These are phyloP conservation scores for Volvariella surrecta DNA, from an alignment of 1,284 basidiomycete species.

Conservation along the genomic window DNA sequence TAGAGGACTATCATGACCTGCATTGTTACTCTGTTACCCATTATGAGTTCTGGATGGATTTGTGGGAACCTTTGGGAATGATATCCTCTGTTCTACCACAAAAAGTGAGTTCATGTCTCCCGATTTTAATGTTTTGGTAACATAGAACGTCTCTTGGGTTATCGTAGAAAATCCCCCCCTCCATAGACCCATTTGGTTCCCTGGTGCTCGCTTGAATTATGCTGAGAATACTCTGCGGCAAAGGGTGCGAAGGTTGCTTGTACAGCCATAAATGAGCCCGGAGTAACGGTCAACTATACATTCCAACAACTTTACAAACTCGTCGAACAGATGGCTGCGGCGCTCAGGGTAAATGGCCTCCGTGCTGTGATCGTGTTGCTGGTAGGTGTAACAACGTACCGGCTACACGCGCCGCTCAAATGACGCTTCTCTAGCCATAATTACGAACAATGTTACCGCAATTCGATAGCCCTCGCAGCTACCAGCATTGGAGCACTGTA, in stretches of 20 bases:
- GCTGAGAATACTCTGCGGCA: slow-evolving; percentile 5
- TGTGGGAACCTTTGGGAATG: slow-evolving; percentile 14
- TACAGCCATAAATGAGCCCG: slow-evolving; percentile 4
- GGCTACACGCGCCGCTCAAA: too few species aligned
- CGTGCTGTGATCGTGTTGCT: slow-evolving; percentile 5
- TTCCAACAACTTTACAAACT: slow-evolving; percentile 2
- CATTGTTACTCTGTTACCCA: slow-evolving; percentile 14
- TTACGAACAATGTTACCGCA: slow-evolving; percentile 5
- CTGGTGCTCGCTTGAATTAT: slow-evolving; percentile 6
- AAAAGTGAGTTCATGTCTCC: slow-evolving; percentile 2
- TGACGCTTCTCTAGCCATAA: too few species aligned
- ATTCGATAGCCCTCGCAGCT: slow-evolving; percentile 4
- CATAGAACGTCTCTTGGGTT: not conserved
- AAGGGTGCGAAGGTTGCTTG: slow-evolving; percentile 5
- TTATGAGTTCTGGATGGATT: slow-evolving; percentile 16
- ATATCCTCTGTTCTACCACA: slow-evolving; percentile 10
- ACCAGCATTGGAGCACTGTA: slow-evolving; percentile 7
- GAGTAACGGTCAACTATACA: slow-evolving; percentile 1
- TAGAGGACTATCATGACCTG: slow-evolving; percentile 15
- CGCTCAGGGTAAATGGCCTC: slow-evolving; percentile 1
- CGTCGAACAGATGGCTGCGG: slow-evolving; percentile 5
- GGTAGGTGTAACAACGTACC: not conserved
- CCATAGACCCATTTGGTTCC: slow-evolving; percentile 7
- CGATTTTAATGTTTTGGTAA: not conserved
- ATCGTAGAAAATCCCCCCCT: slow-evolving; percentile 1